Evolutionary conservation across 2,329 filamentous ascomycete species (phyloP), one percentile per base, ranked within the genome.

Genomic region (Chlorencoelia australis): DNA sequence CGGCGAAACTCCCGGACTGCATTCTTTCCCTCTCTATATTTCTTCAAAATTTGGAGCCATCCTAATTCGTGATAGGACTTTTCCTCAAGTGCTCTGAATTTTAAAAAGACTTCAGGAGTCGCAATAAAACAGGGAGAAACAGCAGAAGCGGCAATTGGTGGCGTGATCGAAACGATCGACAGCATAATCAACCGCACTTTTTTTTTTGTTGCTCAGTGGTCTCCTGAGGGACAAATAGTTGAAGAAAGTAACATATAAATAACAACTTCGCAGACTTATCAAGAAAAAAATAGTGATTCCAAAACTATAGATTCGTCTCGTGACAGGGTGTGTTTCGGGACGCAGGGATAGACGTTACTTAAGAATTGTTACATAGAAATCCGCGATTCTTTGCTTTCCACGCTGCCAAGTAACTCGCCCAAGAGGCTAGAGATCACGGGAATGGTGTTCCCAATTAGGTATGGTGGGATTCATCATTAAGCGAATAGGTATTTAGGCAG

Each of bases 31-130:
- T 31, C n/a, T n/a, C n/a, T n/a, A n/a, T n/a, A n/a, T n/a, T n/a
- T n/a, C n/a, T n/a, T n/a, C n/a, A n/a, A n/a, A 31, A 19, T 31
- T 31, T 31, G 29, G 29, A 31, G 16, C 13, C 16, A 31, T 31
- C 8, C 8, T 19, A 31, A 7, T 31, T 31, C 13, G 29, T 16
- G 29, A 31, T 19, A 31, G 29, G 29, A 31, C 29, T 8, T 16
- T 19, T 31, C 29, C 13, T 17, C 9, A 19, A 16, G 29, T 19
- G 29, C 29, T 19, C 29, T 13, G 21, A 24, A 24, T 24, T 24
- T 24, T 24, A 24, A 24, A 24, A 24, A 24, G 7, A 24, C 21
- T 24, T 31, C 19, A 31, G 16, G 16, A 16, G 16, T 19, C 29
- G 29, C 16, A 16, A 31, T 31, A 8, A 16, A 31, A 31, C 29